These are phyloP conservation scores for Cornus controversa DNA, from an alignment of 148 eudicot species.

Conservation along the genomic window DNA sequence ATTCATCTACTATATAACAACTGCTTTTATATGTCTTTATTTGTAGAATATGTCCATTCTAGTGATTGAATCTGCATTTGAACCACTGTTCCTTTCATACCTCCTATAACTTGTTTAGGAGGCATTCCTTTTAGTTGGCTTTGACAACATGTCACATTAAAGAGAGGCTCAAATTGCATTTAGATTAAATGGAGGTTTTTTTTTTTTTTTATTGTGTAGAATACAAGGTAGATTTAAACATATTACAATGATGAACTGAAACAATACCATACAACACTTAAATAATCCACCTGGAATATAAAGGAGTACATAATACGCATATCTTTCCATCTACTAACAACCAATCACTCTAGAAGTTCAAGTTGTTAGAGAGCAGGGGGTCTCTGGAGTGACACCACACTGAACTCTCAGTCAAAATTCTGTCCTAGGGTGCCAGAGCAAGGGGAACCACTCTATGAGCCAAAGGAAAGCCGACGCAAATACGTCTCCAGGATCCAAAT, in stretches of 20 bases:
- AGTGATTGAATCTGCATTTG: too few species aligned
- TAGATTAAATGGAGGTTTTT: neutral
- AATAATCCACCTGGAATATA: neutral
- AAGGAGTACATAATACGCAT: neutral
- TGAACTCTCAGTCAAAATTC: constrained; percentile 25
- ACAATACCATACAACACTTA: neutral
- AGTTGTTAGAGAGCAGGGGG: neutral
- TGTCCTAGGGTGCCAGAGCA: constrained; percentile 30
- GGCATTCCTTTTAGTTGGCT: neutral
- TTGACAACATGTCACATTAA: too few species aligned
- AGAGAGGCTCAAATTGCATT: neutral
- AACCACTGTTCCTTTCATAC: too few species aligned
- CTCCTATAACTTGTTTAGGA: too few species aligned
- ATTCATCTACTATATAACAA: too few species aligned
- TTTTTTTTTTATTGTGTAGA: neutral
- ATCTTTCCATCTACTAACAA: neutral
- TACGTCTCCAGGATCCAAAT: constrained; percentile 43
- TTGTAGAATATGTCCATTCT: too few species aligned
- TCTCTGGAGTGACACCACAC: neutral
- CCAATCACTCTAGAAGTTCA: too few species aligned
- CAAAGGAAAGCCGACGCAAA: constrained; percentile 29
- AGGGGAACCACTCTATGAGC: constrained; percentile 36
- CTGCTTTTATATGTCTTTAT: too few species aligned
- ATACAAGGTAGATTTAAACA: neutral
- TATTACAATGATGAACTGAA: too few species aligned